Percentiles rank a stretch among this genome's conserved stretches.
These are phyloP conservation scores for Ceratocystis albifundus DNA, from an alignment of 2,329 filamentous ascomycete species.

Conservation along the genomic window DNA sequence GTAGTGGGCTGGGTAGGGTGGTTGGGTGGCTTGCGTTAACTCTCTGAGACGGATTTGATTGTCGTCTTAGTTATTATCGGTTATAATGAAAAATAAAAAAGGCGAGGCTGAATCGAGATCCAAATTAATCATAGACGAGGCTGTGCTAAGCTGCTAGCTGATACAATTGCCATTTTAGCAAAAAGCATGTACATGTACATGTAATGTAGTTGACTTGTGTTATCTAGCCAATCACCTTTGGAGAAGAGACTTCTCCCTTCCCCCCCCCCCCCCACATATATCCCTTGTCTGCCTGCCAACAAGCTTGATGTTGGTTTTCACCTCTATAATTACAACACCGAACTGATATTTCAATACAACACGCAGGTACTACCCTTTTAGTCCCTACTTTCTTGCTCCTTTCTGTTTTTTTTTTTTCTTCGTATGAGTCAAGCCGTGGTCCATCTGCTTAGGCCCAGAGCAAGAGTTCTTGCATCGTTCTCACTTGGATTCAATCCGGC, in stretches of 20 bases:
- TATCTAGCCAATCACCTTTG: neutral
- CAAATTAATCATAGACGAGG: neutral
- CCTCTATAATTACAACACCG: too few species aligned
- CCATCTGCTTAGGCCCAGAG: conserved; percentile 8
- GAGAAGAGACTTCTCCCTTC: neutral
- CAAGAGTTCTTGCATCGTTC: conserved; percentile 18
- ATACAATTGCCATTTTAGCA: neutral
- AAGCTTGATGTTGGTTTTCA: neutral
- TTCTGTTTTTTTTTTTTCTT: neutral
- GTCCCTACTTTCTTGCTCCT: neutral
- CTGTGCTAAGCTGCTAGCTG: neutral
- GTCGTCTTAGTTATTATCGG: neutral
- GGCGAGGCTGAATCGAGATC: neutral
- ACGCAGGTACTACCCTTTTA: neutral
- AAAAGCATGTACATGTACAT: too few species aligned
- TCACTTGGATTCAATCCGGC: neutral
- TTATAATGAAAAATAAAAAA: neutral
- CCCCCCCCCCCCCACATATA: neutral
- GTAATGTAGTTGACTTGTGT: too few species aligned
- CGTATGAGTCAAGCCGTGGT: conserved; percentile 17
- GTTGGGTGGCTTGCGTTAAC: neutral
- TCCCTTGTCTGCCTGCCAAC: neutral
- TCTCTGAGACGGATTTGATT: neutral
- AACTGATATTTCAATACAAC: too few species aligned
- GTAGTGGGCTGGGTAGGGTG: neutral